Conservation (phyloP, 768 basidiomycete species). For the Rhizopogon vinicolor region DNA sequence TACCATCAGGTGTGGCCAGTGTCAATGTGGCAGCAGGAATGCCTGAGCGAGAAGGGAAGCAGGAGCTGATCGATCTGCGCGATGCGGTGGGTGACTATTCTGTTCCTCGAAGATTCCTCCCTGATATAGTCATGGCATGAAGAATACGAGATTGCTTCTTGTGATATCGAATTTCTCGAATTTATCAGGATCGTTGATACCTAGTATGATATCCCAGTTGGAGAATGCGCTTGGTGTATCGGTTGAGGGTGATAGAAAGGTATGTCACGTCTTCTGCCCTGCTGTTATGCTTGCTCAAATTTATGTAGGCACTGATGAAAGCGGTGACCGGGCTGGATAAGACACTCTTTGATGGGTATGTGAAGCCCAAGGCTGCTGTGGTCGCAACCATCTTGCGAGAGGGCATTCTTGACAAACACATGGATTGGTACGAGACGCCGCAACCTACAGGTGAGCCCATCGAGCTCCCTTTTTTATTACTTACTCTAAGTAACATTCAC, state of each 20-base stretch:
- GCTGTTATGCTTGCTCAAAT: background rate
- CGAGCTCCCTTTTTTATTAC: background rate
- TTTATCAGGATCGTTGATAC: slow-evolving; percentile 65
- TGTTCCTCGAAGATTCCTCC: background rate
- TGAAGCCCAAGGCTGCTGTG: slow-evolving; percentile 73
- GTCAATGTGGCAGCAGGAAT: slow-evolving; percentile 27
- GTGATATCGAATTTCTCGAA: slow-evolving; percentile 87
- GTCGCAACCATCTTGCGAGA: slow-evolving; percentile 64
- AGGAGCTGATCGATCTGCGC: slow-evolving; percentile 56
- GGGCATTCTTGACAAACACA: slow-evolving; percentile 73
- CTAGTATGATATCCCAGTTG: slow-evolving; percentile 75
- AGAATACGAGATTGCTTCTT: slow-evolving; percentile 86
- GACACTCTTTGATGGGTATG: slow-evolving; percentile 84
- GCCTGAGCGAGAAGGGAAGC: slow-evolving; percentile 34
- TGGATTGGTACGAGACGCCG: slow-evolving; percentile 94
- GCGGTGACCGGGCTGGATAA: slow-evolving; percentile 83
- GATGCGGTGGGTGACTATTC: slow-evolving; percentile 46
- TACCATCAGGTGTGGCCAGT: slow-evolving; percentile 40
- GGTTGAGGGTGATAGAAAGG: slow-evolving; percentile 70
- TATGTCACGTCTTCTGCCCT: slow-evolving; percentile 25
- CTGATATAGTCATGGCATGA: background rate
- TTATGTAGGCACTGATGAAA: slow-evolving; percentile 60
- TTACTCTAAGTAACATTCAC: slow-evolving; percentile 3
- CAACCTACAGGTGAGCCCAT: slow-evolving; percentile 76
- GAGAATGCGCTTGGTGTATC: slow-evolving; percentile 71